These are phyloP conservation scores for Aspergillus campestris DNA, from an alignment of 495 filamentous ascomycete genomes.

Conservation along the genomic window DNA sequence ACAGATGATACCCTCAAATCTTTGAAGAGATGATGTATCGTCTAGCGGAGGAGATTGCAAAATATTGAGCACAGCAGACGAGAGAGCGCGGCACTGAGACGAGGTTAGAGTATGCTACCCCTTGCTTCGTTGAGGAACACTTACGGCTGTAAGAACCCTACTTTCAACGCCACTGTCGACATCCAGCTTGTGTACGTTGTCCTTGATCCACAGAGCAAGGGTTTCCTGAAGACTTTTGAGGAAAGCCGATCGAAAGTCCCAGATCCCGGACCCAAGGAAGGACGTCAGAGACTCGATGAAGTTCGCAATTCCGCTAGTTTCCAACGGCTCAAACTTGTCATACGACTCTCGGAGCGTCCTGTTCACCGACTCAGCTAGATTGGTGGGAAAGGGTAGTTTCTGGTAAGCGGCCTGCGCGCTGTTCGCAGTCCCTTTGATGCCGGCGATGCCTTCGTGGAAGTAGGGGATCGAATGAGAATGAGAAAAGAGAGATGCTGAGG, in stretches of 20 bases:
- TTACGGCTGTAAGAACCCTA: conserved; percentile 31
- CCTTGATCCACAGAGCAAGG: conserved; percentile 26
- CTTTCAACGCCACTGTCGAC: conserved; percentile 24
- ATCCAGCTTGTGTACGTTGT: conserved; percentile 21
- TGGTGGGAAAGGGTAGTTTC: conserved; percentile 16
- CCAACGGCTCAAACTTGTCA: conserved; percentile 14
- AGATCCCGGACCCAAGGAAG: conserved; percentile 26
- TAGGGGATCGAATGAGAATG: conserved; percentile 29
- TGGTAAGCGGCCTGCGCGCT: background rate
- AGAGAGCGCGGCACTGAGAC: conserved; percentile 27
- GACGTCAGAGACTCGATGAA: conserved; percentile 36
- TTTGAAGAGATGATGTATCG: conserved; percentile 34
- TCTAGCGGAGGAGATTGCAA: conserved; percentile 25
- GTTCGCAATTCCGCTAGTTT: conserved; percentile 17
- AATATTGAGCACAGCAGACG: conserved; percentile 27
- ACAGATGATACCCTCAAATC: conserved; percentile 45
- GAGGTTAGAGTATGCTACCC: conserved; percentile 12
- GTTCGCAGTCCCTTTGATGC: background rate
- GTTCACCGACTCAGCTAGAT: conserved; percentile 18
- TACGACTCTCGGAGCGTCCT: conserved; percentile 26
- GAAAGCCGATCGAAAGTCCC: conserved; percentile 21
- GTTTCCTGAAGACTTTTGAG: conserved; percentile 26
- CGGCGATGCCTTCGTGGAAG: conserved; percentile 7
- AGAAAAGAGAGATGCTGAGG: conserved; percentile 24
- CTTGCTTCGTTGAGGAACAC: conserved; percentile 6